Conservation (phyloP, 2,329 filamentous ascomycete genomes). For the Xylaria arbuscula region DNA sequence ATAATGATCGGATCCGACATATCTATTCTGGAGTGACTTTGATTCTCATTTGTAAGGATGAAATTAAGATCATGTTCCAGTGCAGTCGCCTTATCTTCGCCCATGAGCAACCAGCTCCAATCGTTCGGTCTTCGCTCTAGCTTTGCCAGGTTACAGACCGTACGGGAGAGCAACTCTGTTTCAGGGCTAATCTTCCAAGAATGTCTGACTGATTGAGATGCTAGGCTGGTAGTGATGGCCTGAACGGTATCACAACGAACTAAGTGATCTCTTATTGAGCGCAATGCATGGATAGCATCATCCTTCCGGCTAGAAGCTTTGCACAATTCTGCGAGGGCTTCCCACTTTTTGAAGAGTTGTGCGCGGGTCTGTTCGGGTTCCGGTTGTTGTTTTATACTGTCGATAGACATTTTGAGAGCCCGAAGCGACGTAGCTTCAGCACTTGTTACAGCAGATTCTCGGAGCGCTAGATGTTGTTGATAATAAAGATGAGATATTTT, state of each 20-base stretch:
- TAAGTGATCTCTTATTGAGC: constrained; percentile 70
- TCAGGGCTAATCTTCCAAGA: constrained; percentile 66
- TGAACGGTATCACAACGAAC: constrained; percentile 68
- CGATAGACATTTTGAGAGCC: constrained; percentile 72
- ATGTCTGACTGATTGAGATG: constrained; percentile 60
- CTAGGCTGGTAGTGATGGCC: constrained; percentile 62
- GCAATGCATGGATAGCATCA: constrained; percentile 68
- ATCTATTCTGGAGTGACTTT: constrained; percentile 51
- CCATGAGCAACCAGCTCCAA: constrained; percentile 65
- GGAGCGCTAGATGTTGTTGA: constrained; percentile 65
- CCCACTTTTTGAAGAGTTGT: constrained; percentile 71
- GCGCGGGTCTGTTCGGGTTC: constrained; percentile 68
- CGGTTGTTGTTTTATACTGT: constrained; percentile 67
- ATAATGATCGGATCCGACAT: constrained; percentile 60
- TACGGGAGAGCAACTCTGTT: constrained; percentile 65
- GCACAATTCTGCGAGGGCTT: constrained; percentile 72
- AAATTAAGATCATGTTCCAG: constrained; percentile 70
- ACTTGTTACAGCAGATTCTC: constrained; percentile 56
- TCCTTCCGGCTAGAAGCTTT: constrained; percentile 63
- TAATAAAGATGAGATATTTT: constrained; percentile 80
- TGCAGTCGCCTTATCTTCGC: constrained; percentile 65
- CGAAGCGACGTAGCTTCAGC: constrained; percentile 61
- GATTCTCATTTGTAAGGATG: constrained; percentile 53
- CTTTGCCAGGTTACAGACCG: constrained; percentile 69
- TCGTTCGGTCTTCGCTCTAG: constrained; percentile 67